Evolutionary conservation across 768 basidiomycete genomes (phyloP).

Genomic region (Boletus subcaerulescens): DNA sequence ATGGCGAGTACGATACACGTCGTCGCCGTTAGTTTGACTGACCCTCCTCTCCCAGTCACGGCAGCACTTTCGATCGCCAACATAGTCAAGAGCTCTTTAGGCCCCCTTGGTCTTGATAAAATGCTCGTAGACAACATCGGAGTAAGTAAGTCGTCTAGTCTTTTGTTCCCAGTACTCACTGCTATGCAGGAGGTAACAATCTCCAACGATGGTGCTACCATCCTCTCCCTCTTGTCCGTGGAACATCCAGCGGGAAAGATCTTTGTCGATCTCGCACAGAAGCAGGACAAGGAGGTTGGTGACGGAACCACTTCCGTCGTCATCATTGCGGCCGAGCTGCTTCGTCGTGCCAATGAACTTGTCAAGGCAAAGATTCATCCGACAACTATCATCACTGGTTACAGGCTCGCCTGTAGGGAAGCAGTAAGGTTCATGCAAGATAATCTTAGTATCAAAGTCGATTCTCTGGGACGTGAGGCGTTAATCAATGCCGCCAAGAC

Average conservation of each 20-base stretch:
- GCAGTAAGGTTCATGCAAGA: conserved; percentile 98
- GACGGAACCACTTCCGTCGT: conserved; percentile 99
- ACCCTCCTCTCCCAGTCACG: conserved; percentile 55
- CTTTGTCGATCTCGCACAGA: conserved; percentile 97
- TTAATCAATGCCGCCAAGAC: conserved; percentile 97
- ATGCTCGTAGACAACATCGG: conserved; percentile 99
- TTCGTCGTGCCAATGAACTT: conserved; percentile 94
- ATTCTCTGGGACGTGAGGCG: conserved; percentile 86
- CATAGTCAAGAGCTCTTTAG: conserved; percentile 93
- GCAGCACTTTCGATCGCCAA: conserved; percentile 97
- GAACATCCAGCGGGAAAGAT: conserved; percentile 97
- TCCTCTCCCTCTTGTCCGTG: conserved; percentile 87
- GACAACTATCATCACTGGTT: conserved; percentile 98
- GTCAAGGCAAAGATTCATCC: conserved; percentile 99
- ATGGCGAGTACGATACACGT: conserved; percentile 54
- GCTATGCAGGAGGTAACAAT: conserved; percentile 89
- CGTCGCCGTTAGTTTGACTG: not conserved
- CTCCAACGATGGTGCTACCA: conserved; percentile 99
- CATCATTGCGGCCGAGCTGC: conserved; percentile 94
- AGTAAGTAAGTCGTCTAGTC: conserved; percentile 43
- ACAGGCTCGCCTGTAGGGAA: conserved; percentile 93
- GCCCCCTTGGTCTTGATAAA: conserved; percentile 92
- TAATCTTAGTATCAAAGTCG: conserved; percentile 93
- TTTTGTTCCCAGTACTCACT: conserved; percentile 7
- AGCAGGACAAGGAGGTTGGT: conserved; percentile 99